These are phyloP conservation scores for Huntiella moniliformis DNA, from an alignment of 2,329 filamentous ascomycete species.

Conservation along the genomic window DNA sequence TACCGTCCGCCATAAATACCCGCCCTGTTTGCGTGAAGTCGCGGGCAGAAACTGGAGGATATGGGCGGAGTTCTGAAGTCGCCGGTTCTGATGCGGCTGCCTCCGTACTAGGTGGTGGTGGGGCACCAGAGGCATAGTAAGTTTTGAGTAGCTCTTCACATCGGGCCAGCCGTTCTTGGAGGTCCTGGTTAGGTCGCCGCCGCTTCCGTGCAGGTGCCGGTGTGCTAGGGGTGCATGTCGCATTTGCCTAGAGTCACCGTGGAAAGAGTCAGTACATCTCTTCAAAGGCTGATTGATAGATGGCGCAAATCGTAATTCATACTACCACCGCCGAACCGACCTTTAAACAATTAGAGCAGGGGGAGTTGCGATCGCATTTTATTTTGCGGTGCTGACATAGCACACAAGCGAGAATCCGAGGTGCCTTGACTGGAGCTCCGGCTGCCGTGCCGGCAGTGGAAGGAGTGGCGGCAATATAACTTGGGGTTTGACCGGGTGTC, in stretches of 20 bases:
- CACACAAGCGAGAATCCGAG: slow-evolving; percentile 33
- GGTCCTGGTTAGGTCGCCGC: slow-evolving; percentile 39
- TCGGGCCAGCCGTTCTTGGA: slow-evolving; percentile 39
- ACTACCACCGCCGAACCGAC: slow-evolving; percentile 19
- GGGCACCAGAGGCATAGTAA: slow-evolving; percentile 25
- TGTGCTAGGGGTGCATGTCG: slow-evolving; percentile 39
- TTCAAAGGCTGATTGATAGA: neutral
- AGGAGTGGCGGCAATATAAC: slow-evolving; percentile 1
- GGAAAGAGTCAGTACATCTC: slow-evolving; percentile 5
- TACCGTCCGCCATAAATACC: slow-evolving; percentile 35
- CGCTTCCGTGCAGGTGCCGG: slow-evolving; percentile 41
- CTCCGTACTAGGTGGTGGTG: slow-evolving; percentile 6
- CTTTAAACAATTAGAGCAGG: slow-evolving; percentile 42
- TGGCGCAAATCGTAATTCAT: neutral
- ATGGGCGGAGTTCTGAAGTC: slow-evolving; percentile 10
- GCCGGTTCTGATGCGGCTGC: slow-evolving; percentile 2
- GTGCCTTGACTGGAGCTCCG: slow-evolving; percentile 19
- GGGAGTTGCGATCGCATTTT: slow-evolving; percentile 40
- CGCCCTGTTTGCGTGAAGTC: slow-evolving; percentile 30
- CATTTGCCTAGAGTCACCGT: slow-evolving; percentile 28
- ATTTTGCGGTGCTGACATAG: slow-evolving; percentile 44
- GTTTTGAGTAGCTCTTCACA: slow-evolving; percentile 40
- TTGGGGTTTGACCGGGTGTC: slow-evolving; percentile 3
- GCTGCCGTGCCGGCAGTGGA: slow-evolving; percentile 10
- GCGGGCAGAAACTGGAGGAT: slow-evolving; percentile 4